A percentile compares a stretch with the other conserved stretches of the same genome.
Conservation (phyloP, 257 asterid species). For the Agastache rugosa region DNA sequence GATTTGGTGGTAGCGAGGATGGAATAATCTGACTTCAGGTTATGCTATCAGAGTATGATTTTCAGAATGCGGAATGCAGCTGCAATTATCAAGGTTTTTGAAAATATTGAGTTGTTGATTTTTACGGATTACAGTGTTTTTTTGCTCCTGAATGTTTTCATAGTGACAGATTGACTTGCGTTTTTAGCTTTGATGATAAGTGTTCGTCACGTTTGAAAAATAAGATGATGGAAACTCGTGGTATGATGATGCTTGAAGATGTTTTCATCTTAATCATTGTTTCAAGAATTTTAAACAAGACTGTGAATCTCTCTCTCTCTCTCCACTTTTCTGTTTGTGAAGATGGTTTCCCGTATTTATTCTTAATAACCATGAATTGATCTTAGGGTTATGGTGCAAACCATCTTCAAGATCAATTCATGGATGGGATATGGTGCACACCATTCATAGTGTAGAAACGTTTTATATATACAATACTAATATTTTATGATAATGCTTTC, state of each 20-base stretch:
- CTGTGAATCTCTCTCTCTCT: too few species aligned
- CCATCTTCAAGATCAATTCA: too few species aligned
- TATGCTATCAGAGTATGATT: conserved; percentile 22
- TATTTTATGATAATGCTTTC: too few species aligned
- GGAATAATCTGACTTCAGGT: conserved; percentile 27
- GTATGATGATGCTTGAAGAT: neutral
- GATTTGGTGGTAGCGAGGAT: conserved; percentile 34
- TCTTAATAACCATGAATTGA: too few species aligned
- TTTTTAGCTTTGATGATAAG: conserved; percentile 9
- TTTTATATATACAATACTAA: too few species aligned
- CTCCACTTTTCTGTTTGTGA: too few species aligned
- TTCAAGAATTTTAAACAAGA: neutral
- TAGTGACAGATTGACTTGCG: neutral
- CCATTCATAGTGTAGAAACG: too few species aligned
- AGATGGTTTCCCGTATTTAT: too few species aligned
- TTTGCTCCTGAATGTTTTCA: conserved; percentile 17
- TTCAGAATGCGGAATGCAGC: neutral
- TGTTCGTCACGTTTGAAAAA: neutral
- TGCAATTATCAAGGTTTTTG: neutral
- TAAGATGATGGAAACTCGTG: neutral
- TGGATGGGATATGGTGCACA: too few species aligned
- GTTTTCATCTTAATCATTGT: neutral
- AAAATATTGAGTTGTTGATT: conserved; percentile 11
- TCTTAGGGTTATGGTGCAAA: too few species aligned
- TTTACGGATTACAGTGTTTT: conserved; percentile 15